Evolutionary conservation across 495 filamentous ascomycete genomes (phyloP).

Genomic region (Bathelium albidoporum): DNA sequence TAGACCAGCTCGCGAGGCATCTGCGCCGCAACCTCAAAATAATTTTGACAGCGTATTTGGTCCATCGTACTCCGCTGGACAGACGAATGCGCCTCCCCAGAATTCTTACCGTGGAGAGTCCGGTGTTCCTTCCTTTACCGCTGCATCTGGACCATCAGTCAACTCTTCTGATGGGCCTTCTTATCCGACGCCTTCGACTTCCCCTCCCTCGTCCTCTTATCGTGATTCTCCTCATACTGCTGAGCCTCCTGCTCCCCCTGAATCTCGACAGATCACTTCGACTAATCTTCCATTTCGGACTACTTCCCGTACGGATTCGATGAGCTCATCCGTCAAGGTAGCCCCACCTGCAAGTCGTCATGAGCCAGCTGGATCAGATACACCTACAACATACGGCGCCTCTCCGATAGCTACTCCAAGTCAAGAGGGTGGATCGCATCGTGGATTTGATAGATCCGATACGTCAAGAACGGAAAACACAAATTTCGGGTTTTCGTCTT

Average conservation of each 20-base stretch:
- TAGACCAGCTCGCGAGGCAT: slow-evolving; percentile 38
- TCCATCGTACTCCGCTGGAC: slow-evolving; percentile 49
- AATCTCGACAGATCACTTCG: slow-evolving; percentile 52
- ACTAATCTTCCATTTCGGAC: slow-evolving; percentile 11
- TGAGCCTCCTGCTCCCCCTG: slow-evolving; percentile 50
- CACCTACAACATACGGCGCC: slow-evolving; percentile 40
- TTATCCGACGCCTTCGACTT: slow-evolving; percentile 51
- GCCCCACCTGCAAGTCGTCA: slow-evolving; percentile 69
- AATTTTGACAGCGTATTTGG: slow-evolving; percentile 89
- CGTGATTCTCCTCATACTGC: slow-evolving; percentile 43
- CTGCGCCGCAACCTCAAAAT: slow-evolving; percentile 46
- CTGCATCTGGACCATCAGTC: slow-evolving; percentile 38
- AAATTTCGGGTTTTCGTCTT: slow-evolving; percentile 12
- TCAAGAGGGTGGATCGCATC: slow-evolving; percentile 30
- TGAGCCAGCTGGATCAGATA: slow-evolving; percentile 50
- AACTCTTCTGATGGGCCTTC: slow-evolving; percentile 35
- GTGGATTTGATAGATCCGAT: slow-evolving; percentile 25
- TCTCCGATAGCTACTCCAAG: slow-evolving; percentile 37
- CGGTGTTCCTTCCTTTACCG: slow-evolving; percentile 35
- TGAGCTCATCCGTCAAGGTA: slow-evolving; percentile 67
- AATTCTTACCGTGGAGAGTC: slow-evolving; percentile 61
- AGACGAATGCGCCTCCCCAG: slow-evolving; percentile 26
- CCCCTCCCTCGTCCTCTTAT: slow-evolving; percentile 44
- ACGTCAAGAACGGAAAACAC: slow-evolving; percentile 22
- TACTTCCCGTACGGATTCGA: slow-evolving; percentile 48